These are phyloP conservation scores for Pseudopyrenochaeta lycopersici DNA, from an alignment of 2,329 filamentous ascomycete species.

Conservation along the genomic window DNA sequence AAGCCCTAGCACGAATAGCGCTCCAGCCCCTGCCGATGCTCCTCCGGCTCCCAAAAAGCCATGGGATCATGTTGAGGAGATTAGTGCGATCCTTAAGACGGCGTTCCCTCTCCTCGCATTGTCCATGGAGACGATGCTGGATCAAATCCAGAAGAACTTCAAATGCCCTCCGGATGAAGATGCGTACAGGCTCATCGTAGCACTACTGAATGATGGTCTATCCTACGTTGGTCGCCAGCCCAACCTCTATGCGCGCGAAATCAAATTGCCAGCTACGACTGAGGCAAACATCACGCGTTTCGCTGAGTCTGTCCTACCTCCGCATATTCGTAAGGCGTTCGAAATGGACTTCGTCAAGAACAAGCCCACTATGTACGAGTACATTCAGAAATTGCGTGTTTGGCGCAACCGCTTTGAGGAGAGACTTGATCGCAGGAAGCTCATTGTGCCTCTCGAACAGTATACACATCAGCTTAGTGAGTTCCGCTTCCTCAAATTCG, in stretches of 20 bases:
- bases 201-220: conserved; percentile 91
- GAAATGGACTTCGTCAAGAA: conserved; percentile 96
- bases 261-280: conserved; percentile 87
- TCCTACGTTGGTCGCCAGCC: conserved; percentile 92
- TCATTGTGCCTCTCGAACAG: conserved; percentile 78
- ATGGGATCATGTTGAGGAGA: conserved; percentile 96
- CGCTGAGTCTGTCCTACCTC: conserved; percentile 92
- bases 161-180: conserved; percentile 99
- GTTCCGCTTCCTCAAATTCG: conserved; percentile 97
- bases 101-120: conserved; percentile 94
- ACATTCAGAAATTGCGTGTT: conserved; percentile 93
- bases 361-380: conserved; percentile 97
- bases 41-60: conserved; percentile 70
- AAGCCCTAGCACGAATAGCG: conserved; percentile 36
- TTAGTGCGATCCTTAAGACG: conserved; percentile 94
- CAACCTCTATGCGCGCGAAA: conserved; percentile 84
- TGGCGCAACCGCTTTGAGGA: conserved; percentile 99
- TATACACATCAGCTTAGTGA: conserved; percentile 94
- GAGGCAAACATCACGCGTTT: conserved; percentile 98
- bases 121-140: conserved; percentile 99
- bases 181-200: conserved; percentile 96
- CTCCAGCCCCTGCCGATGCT: conserved; percentile 29
- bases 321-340: conserved; percentile 94
- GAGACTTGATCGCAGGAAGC: conserved; percentile 85
- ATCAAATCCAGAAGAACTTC: conserved; percentile 98